These are phyloP conservation scores for Calonectria honghensis DNA, from an alignment of 2,329 filamentous ascomycete genomes.

Conservation along the genomic window DNA sequence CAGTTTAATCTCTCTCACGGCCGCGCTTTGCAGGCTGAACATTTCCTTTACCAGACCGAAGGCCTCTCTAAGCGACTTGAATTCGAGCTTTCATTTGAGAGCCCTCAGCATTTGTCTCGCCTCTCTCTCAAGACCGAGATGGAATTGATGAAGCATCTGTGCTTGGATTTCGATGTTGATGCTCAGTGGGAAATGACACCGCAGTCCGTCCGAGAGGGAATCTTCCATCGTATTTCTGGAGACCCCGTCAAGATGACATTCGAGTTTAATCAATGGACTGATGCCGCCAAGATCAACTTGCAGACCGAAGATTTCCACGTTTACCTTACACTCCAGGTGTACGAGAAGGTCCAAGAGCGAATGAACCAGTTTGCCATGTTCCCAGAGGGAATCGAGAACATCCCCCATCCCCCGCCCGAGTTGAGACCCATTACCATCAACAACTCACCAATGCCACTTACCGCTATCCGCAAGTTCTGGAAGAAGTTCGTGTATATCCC, in stretches of 20 bases:
- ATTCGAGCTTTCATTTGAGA: conserved; percentile 37
- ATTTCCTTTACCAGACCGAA: conserved; percentile 35
- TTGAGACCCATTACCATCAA: conserved; percentile 28
- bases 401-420: conserved; percentile 18
- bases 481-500: conserved; percentile 25
- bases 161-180: conserved; percentile 38
- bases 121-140: conserved; percentile 41
- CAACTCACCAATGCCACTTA: conserved; percentile 8
- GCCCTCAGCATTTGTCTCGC: conserved; percentile 29
- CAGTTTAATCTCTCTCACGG: conserved; percentile 34
- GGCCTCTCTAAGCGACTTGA: conserved; percentile 39
- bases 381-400: not conserved
- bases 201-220: conserved; percentile 37
- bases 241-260: conserved; percentile 29
- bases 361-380: conserved; percentile 25
- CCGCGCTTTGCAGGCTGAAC: conserved; percentile 41
- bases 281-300: conserved; percentile 26
- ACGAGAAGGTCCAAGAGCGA: conserved; percentile 37
- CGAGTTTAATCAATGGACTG: conserved; percentile 35
- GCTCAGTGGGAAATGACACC: conserved; percentile 38
- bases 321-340: conserved; percentile 37
- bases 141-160: conserved; percentile 42
- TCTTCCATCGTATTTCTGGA: conserved; percentile 36
- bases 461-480: conserved; percentile 29
- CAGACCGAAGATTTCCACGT: conserved; percentile 40